Percentiles rank a stretch among this genome's conserved stretches.
Evolutionary conservation across 2,329 filamentous ascomycete species (phyloP).

Genomic region (Ceratocystis colombiana): DNA sequence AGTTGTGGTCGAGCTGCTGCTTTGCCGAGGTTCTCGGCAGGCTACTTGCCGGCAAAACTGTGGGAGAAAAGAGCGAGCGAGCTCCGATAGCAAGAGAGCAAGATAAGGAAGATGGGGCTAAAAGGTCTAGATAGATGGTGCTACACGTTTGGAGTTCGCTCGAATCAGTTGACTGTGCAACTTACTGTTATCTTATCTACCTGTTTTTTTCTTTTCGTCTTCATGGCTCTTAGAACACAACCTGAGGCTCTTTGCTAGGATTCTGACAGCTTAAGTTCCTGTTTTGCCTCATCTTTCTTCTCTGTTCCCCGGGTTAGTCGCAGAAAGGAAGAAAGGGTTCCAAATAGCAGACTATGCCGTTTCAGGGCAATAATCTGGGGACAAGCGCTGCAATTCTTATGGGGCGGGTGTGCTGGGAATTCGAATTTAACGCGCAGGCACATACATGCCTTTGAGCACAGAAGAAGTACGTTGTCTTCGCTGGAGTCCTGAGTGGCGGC

Average conservation of each 20-base stretch:
- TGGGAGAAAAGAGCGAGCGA: neutral
- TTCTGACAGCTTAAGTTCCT: constrained; percentile 1
- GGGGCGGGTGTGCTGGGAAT: too few species aligned
- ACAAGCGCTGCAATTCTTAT: neutral
- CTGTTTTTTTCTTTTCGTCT: neutral
- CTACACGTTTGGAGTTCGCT: too few species aligned
- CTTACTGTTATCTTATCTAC: neutral
- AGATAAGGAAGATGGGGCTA: too few species aligned
- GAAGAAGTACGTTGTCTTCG: too few species aligned
- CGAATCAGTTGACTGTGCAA: too few species aligned
- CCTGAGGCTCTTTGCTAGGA: constrained; percentile 5
- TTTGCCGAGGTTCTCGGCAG: constrained; percentile 13
- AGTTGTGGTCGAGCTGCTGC: neutral
- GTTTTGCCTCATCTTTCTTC: constrained; percentile 9
- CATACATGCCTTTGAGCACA: too few species aligned
- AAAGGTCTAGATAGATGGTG: too few species aligned
- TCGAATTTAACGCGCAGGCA: too few species aligned
- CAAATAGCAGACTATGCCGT: neutral
- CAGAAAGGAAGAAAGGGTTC: neutral
- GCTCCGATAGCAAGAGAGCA: too few species aligned
- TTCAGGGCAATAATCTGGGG: constrained; percentile 12
- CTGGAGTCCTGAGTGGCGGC: too few species aligned
- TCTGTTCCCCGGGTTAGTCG: neutral
- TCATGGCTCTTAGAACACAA: neutral
- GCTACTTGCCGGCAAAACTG: constrained; percentile 3